Percentiles rank a stretch among this genome's conserved stretches.
Conservation (phyloP, 176 grass and related monocot genomes). For the Oryza officinalis region DNA sequence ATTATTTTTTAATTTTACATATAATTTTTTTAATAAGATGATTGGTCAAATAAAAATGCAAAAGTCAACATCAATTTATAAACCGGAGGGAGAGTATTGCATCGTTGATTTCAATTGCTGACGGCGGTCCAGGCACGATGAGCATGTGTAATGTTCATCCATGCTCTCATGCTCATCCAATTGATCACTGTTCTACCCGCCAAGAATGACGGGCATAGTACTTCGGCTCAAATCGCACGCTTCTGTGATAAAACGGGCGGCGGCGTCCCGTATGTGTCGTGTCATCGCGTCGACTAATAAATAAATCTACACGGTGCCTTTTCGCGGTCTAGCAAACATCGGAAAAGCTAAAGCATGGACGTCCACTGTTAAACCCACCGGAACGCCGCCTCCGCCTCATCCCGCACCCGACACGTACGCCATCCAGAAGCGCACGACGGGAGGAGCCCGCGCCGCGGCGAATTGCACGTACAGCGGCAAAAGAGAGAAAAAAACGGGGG, state of each 20-base stretch:
- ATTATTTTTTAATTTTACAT: too few species aligned
- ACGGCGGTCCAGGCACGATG: too few species aligned
- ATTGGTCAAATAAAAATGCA: too few species aligned
- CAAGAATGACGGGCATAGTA: too few species aligned
- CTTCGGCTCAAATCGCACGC: not conserved
- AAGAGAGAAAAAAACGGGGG: not conserved
- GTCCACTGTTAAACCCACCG: not conserved
- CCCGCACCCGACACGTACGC: slow-evolving; percentile 39
- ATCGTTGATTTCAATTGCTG: too few species aligned
- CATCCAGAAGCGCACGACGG: not conserved
- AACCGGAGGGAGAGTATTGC: too few species aligned
- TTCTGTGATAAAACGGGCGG: slow-evolving; percentile 8
- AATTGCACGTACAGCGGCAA: not conserved
- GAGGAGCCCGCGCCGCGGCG: not conserved
- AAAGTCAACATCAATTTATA: too few species aligned
- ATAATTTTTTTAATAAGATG: too few species aligned
- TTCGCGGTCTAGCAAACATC: slow-evolving; percentile 20
- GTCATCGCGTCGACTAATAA: not conserved
- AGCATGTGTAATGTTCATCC: too few species aligned
- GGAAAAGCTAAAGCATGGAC: not conserved
- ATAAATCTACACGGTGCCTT: not conserved
- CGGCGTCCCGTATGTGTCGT: not conserved
- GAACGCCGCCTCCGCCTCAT: not conserved
- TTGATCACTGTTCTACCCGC: too few species aligned
- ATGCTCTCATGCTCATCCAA: too few species aligned